Percentiles rank a stretch among this genome's conserved stretches.
Conservation (phyloP, 352 stramenopile genomes). For the Phytopythium aichiense region DNA sequence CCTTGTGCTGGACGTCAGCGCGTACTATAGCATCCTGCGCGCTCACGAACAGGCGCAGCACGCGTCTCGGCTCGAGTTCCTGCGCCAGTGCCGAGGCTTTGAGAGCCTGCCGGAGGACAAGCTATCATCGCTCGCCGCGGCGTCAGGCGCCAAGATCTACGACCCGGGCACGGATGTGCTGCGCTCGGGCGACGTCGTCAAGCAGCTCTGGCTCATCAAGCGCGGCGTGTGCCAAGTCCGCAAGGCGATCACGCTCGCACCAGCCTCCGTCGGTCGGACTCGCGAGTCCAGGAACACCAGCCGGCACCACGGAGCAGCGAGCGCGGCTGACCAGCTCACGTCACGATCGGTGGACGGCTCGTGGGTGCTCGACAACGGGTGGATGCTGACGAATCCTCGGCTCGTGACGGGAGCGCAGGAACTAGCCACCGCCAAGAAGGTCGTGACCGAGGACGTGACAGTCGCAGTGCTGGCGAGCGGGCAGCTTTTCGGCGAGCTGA, state of each 20-base stretch:
- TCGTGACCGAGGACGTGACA: conserved; percentile 40
- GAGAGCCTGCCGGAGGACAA: conserved; percentile 50
- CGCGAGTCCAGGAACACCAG: neutral
- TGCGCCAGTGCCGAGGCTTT: conserved; percentile 61
- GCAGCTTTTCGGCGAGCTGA: conserved; percentile 71
- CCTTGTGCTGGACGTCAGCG: conserved; percentile 40
- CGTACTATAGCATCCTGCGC: conserved; percentile 47
- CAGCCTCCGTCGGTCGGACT: neutral
- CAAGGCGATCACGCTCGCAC: conserved; percentile 41
- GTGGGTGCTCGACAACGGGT: conserved; percentile 77
- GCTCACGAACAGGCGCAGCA: conserved; percentile 41
- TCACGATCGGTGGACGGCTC: conserved; percentile 47
- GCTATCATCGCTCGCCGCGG: conserved; percentile 36
- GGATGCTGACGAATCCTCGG: conserved; percentile 76
- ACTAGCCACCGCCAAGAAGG: conserved; percentile 10
- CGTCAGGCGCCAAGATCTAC: conserved; percentile 47
- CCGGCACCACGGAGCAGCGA: neutral
- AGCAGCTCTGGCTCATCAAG: conserved; percentile 63
- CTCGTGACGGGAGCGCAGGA: conserved; percentile 46
- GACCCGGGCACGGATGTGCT: conserved; percentile 51
- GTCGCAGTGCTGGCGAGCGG: conserved; percentile 59
- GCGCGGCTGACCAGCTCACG: conserved; percentile 20
- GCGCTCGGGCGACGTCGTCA: conserved; percentile 49
- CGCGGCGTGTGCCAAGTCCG: conserved; percentile 64
- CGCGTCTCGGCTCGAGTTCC: conserved; percentile 45